A percentile compares a stretch with the other conserved stretches of the same genome.
phyloP scores from a whole-genome alignment of 2,329 filamentous ascomycete species.

The Sclerotinia spermophila region DNA sequence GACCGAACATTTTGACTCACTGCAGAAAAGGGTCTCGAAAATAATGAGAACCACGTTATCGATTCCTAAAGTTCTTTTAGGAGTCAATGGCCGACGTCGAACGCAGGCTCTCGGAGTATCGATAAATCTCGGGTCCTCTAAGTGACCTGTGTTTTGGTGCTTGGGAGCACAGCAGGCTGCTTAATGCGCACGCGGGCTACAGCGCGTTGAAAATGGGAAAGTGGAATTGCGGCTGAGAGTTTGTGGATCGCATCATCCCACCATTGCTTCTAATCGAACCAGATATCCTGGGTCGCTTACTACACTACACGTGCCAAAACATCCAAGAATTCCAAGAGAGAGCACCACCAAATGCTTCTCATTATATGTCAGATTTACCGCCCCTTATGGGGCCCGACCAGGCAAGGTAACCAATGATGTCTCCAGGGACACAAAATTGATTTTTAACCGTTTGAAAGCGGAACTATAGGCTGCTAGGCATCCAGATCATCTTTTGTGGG shows the following conservation, averaged over 20 bases:
- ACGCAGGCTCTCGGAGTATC: background rate
- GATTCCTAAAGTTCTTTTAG: background rate
- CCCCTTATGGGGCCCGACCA: background rate
- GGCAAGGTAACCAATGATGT: background rate
- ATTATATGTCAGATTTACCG: background rate
- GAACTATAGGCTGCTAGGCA: constrained; percentile 1
- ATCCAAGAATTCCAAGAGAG: background rate
- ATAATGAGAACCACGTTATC: background rate
- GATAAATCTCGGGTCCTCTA: background rate
- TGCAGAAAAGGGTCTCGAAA: background rate
- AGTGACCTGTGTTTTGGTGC: background rate
- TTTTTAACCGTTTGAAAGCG: background rate
- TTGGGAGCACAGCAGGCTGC: background rate
- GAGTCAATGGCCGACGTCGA: background rate
- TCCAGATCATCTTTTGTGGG: background rate
- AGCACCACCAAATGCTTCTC: background rate
- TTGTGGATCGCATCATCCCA: constrained; percentile 2
- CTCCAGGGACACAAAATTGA: background rate
- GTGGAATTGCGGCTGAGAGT: background rate
- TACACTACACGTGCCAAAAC: background rate
- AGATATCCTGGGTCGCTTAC: background rate
- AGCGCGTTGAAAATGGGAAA: background rate
- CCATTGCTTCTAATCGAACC: background rate
- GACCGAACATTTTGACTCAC: background rate
- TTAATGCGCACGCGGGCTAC: background rate